A percentile compares a stretch with the other conserved stretches of the same genome.
Evolutionary conservation across 805 yeast species (phyloP).

Genomic region (Starmerella cellae): DNA sequence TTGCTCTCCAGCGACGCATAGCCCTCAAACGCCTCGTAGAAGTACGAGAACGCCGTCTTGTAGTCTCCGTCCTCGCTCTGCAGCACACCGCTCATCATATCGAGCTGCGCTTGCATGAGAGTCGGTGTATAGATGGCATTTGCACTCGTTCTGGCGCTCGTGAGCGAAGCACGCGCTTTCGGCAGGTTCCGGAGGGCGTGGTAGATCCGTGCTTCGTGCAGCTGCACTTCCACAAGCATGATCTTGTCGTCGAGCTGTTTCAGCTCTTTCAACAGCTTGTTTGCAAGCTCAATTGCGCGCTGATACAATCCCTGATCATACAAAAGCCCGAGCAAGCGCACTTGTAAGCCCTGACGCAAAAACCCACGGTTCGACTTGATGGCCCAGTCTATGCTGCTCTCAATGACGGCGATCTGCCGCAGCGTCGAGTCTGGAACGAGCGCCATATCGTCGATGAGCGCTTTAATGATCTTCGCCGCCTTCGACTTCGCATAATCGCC

Average conservation of each 20-base stretch:
- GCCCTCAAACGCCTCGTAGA: slow-evolving; percentile 89
- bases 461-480: slow-evolving; percentile 78
- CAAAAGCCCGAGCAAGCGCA: slow-evolving; percentile 65
- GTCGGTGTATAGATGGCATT: slow-evolving; percentile 93
- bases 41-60: slow-evolving; percentile 89
- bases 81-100: slow-evolving; percentile 85
- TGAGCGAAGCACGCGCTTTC: slow-evolving; percentile 80
- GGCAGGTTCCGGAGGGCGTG: slow-evolving; percentile 85
- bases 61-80: slow-evolving; percentile 96
- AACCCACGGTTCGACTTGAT: slow-evolving; percentile 69
- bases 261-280: slow-evolving; percentile 63
- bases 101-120: slow-evolving; percentile 84
- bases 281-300: slow-evolving; percentile 60
- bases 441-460: slow-evolving; percentile 67
- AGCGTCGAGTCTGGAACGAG: slow-evolving; percentile 44
- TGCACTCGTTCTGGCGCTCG: slow-evolving; percentile 95
- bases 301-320: slow-evolving; percentile 52
- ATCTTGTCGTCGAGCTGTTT: slow-evolving; percentile 92
- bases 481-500: slow-evolving; percentile 81
- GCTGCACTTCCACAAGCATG: slow-evolving; percentile 87
- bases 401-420: slow-evolving; percentile 57
- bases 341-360: slow-evolving; percentile 74
- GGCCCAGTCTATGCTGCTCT: slow-evolving; percentile 81
- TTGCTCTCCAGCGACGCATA: slow-evolving; percentile 47
- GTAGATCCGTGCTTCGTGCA: slow-evolving; percentile 77